These are phyloP conservation scores for Aspergillus eucalypticola DNA, from an alignment of 2,329 filamentous ascomycete species.

Conservation along the genomic window DNA sequence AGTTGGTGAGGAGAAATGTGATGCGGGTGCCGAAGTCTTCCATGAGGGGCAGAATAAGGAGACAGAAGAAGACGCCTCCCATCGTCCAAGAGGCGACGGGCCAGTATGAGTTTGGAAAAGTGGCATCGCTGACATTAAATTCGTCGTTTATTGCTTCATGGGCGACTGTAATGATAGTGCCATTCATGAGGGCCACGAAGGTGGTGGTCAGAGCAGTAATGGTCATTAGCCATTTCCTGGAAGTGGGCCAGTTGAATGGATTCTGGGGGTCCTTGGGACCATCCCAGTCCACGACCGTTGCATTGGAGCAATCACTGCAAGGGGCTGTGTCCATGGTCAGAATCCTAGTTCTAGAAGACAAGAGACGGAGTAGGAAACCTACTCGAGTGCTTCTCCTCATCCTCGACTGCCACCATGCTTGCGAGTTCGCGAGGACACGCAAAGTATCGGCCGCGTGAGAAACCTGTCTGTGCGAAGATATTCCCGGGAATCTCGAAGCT, in stretches of 20 bases:
- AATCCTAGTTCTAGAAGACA: not conserved
- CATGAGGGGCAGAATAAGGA: conserved; percentile 23
- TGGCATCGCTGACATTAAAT: conserved; percentile 17
- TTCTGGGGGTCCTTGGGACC: conserved; percentile 15
- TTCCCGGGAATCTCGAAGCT: not conserved
- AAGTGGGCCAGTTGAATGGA: conserved; percentile 22
- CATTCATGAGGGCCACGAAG: conserved; percentile 23
- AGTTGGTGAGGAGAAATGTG: conserved; percentile 43
- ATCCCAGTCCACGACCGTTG: conserved; percentile 28
- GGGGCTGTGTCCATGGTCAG: not conserved
- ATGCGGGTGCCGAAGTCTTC: conserved; percentile 30
- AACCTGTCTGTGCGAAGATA: not conserved
- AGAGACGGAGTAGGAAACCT: not conserved
- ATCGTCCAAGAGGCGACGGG: conserved; percentile 23
- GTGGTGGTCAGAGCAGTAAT: conserved; percentile 20
- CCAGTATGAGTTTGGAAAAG: conserved; percentile 25
- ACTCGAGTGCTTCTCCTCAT: not conserved
- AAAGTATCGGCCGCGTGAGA: too few relatives aligned
- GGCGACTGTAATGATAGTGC: conserved; percentile 23
- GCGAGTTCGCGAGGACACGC: not conserved
- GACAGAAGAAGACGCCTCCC: conserved; percentile 20
- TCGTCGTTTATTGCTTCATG: conserved; percentile 16
- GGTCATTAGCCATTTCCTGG: conserved; percentile 22
- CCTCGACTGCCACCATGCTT: not conserved
- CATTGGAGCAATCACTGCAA: not conserved